These are phyloP conservation scores for Dioscorea dumetorum DNA, from an alignment of 106 monocot species.

Conservation along the genomic window DNA sequence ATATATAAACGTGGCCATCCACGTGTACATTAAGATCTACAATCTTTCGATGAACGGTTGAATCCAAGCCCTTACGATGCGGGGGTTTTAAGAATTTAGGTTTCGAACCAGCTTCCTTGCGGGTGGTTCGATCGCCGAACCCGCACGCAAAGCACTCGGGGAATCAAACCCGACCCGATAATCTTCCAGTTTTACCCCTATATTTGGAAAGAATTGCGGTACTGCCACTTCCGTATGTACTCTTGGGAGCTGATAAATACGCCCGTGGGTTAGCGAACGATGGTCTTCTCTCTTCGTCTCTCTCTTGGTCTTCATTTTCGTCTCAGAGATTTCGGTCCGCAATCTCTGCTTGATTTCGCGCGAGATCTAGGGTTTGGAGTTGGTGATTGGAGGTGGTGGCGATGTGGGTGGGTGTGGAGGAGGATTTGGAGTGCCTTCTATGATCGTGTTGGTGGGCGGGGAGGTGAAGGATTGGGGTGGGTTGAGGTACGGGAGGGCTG, in stretches of 20 bases:
- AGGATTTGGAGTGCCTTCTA: too few species aligned
- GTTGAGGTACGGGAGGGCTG: not conserved
- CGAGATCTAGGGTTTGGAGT: not conserved
- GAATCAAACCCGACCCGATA: not conserved
- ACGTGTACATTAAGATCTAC: not conserved
- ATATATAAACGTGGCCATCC: not conserved
- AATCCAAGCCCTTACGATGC: not conserved
- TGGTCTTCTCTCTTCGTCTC: not conserved
- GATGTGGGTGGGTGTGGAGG: not conserved
- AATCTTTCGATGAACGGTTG: too few species aligned
- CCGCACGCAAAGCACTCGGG: not conserved
- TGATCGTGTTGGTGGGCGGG: not conserved
- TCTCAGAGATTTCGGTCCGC: not conserved
- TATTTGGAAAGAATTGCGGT: not conserved
- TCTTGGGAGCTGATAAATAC: not conserved
- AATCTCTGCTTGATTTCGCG: not conserved
- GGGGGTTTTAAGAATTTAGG: not conserved
- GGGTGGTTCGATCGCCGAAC: not conserved
- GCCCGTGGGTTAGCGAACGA: not conserved
- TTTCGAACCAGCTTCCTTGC: constrained; percentile 1
- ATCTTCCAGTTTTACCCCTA: not conserved
- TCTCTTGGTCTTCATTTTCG: not conserved
- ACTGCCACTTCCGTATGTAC: not conserved
- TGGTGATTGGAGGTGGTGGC: not conserved
- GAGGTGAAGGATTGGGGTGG: not conserved